Percentiles rank a stretch among this genome's conserved stretches.
Evolutionary conservation across 495 filamentous ascomycete species (phyloP).

Genomic region (Talaromyces thailandensis): DNA sequence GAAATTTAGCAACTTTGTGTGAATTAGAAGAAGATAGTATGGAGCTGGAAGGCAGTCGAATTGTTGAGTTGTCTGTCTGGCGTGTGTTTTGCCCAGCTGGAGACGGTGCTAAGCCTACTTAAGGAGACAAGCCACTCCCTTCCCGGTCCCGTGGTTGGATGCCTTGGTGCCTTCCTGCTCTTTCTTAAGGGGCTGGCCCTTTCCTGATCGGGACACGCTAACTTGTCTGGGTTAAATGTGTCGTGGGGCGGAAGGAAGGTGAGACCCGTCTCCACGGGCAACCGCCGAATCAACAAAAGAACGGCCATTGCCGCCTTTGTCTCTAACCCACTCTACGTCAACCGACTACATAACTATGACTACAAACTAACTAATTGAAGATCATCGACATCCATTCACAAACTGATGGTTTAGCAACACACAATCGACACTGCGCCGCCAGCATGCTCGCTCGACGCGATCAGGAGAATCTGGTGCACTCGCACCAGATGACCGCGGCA

Average conservation of each 20-base stretch:
- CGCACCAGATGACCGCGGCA: conserved; percentile 66
- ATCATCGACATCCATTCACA: neutral
- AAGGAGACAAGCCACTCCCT: conserved; percentile 30
- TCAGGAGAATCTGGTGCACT: conserved; percentile 82
- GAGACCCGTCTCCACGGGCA: conserved; percentile 38
- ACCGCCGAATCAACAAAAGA: conserved; percentile 19
- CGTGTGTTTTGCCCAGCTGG: conserved; percentile 30
- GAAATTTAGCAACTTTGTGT: conserved; percentile 13
- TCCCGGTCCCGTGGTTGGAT: neutral
- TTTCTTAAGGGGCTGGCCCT: neutral
- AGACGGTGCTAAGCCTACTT: conserved; percentile 39
- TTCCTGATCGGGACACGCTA: neutral
- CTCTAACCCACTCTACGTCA: conserved; percentile 5
- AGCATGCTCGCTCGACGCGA: conserved; percentile 74
- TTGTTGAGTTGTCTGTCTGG: conserved; percentile 40
- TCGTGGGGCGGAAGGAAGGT: neutral
- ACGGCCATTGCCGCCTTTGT: conserved; percentile 12
- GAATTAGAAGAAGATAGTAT: conserved; percentile 8
- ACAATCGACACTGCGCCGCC: conserved; percentile 8
- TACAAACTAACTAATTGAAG: neutral
- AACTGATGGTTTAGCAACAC: neutral
- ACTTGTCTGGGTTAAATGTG: neutral
- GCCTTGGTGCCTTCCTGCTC: conserved; percentile 1
- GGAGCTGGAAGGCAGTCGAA: conserved; percentile 13
- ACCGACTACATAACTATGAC: conserved; percentile 16